A percentile compares a stretch with the other conserved stretches of the same genome.
These are phyloP conservation scores for Citrus mangshanensis DNA, from an alignment of 345 rosid genomes.

Conservation along the genomic window DNA sequence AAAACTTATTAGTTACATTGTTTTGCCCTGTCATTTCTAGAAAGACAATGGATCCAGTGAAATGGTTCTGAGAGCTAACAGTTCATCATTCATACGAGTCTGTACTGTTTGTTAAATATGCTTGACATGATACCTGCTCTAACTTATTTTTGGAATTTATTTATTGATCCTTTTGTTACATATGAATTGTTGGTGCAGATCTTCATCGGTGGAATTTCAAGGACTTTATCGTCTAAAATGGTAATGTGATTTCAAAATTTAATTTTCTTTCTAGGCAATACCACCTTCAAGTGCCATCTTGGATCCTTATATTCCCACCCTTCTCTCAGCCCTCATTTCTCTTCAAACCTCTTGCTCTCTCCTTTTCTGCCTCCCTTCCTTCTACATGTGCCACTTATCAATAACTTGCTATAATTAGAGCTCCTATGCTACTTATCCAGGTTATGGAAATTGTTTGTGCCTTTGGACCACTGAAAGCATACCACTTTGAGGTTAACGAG, in stretches of 20 bases:
- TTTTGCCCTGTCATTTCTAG: not conserved
- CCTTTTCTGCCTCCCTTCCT: not conserved
- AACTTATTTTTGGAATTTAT: conserved; percentile 7
- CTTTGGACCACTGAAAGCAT: conserved; percentile 86
- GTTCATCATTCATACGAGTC: not conserved
- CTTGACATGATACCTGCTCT: not conserved
- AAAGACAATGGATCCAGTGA: not conserved
- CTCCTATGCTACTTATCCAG: conserved; percentile 42
- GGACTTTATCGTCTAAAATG: conserved; percentile 70
- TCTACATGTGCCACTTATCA: not conserved
- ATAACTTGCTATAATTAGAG: not conserved
- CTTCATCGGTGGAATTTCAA: conserved; percentile 83
- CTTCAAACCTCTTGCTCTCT: not conserved
- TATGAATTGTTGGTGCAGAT: conserved; percentile 54
- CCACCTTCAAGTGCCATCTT: conserved; percentile 6
- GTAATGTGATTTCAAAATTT: conserved; percentile 36
- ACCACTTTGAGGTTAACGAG: conserved; percentile 45
- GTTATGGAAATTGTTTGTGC: conserved; percentile 77
- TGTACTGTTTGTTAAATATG: not conserved
- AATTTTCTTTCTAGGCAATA: not conserved
- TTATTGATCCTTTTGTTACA: not conserved
- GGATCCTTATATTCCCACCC: conserved; percentile 4
- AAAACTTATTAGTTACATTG: not conserved
- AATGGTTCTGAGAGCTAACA: not conserved
- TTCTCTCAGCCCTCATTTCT: not conserved